phyloP scores from a whole-genome alignment of 2,329 filamentous ascomycete species.

The Diaporthe eres region DNA sequence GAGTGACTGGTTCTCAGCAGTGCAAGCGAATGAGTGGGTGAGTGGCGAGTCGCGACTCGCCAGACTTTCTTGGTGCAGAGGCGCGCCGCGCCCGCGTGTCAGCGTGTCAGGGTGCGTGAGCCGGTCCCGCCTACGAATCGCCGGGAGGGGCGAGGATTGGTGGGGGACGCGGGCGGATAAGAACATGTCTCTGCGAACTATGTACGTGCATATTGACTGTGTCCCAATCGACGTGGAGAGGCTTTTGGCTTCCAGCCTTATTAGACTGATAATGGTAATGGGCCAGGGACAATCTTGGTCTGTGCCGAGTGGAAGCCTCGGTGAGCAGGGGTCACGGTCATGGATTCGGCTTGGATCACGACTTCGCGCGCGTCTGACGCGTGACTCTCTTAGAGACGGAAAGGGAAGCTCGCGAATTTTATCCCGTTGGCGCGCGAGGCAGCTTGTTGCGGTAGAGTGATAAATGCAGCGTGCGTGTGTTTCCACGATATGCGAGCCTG shows the following conservation, averaged over 20 bases:
- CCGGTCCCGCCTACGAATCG: neutral
- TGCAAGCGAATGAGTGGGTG: neutral
- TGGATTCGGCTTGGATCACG: neutral
- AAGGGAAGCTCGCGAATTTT: neutral
- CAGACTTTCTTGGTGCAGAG: neutral
- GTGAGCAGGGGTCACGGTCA: neutral
- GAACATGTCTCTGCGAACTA: neutral
- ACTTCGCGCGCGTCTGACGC: neutral
- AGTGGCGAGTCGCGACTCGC: neutral
- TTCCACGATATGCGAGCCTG: neutral
- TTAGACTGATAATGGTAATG: neutral
- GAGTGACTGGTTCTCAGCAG: neutral
- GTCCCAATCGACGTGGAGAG: neutral
- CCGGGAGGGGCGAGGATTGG: neutral
- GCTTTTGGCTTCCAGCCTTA: neutral
- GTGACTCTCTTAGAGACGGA: neutral
- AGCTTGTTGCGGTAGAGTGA: neutral
- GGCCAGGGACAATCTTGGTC: neutral
- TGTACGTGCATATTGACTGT: neutral
- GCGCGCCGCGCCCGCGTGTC: neutral
- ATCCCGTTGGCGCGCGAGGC: neutral
- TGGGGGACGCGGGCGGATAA: neutral
- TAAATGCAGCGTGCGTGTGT: neutral
- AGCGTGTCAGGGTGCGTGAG: neutral
- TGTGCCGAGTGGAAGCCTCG: neutral